Conservation (phyloP, 768 basidiomycete genomes). For the Calvatia gigantea region DNA sequence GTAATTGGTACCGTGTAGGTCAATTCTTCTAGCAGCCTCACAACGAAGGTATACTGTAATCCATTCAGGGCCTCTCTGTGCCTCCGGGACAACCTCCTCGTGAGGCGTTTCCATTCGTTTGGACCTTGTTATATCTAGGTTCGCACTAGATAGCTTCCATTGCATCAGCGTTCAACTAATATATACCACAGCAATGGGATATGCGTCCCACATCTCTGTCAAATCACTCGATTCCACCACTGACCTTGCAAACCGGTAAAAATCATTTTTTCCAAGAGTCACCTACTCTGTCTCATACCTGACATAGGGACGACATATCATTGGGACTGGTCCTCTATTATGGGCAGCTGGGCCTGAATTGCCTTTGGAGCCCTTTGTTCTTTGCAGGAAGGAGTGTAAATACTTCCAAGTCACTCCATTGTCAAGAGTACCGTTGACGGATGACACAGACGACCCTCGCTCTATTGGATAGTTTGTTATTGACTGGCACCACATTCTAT, state of each 20-base stretch:
- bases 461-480: conserved; percentile 47
- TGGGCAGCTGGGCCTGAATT: conserved; percentile 54
- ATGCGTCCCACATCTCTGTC: conserved; percentile 60
- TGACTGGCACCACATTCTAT: conserved; percentile 52
- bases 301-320: conserved; percentile 35
- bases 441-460: conserved; percentile 45
- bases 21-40: background rate
- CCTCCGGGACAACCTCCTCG: conserved; percentile 53
- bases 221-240: conserved; percentile 45
- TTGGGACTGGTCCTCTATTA: conserved; percentile 57
- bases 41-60: background rate
- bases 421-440: background rate
- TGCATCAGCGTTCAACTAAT: conserved; percentile 11
- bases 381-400: conserved; percentile 47
- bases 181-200: conserved; percentile 50
- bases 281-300: background rate
- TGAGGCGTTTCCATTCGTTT: conserved; percentile 55
- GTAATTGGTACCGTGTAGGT: conserved; percentile 59
- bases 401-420: background rate
- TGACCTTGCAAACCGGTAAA: conserved; percentile 39
- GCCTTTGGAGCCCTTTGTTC: conserved; percentile 63
- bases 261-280: background rate
- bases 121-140: conserved; percentile 48
- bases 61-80: conserved; percentile 37
- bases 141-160: background rate